Base-by-base conservation (phyloP, 208 protist genomes). In the Leishmania amazonensis region DNA sequence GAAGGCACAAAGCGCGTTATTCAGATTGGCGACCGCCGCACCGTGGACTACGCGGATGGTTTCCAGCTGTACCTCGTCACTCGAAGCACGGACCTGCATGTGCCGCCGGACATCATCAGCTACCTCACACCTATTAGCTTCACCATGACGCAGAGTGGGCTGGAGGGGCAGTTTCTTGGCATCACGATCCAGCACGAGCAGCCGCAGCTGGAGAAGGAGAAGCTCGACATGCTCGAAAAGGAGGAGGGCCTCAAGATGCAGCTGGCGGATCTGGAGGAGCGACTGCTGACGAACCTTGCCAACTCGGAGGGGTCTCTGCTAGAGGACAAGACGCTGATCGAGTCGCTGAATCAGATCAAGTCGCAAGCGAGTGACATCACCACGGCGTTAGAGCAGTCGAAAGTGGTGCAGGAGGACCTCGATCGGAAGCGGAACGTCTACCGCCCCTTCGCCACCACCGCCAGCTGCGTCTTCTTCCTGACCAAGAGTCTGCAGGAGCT, bases 41-140 rank as follows among this genome's bases (percentile, higher is more conserved):
- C 94, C 67, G 93, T 99, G 9, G 98, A 99, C 86, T 99, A 98
- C 88, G 95, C 95, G 21, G 98, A 99, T 53, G 92, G 98, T 31
- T 99, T 99, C 85, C 93, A 96, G 81, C 76, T 99, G 3, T 99
- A 97, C 87, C 84, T 99, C 24, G 87, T 99, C 7, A 99, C 99
- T 0, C 89, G 96, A 42, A 94, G 97, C 79, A 92, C 91, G 21
- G 88, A 97, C 51, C 82, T 98, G 58, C 75, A 91, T 24, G 90
- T 99, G 45, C 89, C 97, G 7, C 97, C 98, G 8, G 98, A 99
- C 88, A 93, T 96, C 45, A 62, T 91, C 19, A 91, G 98, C 83
- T 90, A 99, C 80, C 83, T 99, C 45, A 98, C 96, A 1, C 91
- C 93, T 21, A 90, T 99, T 60, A 99, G 99, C 90, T 99, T 99